Base-by-base conservation (phyloP, 805 yeast species). In the Sungouiella blattae region DNA sequence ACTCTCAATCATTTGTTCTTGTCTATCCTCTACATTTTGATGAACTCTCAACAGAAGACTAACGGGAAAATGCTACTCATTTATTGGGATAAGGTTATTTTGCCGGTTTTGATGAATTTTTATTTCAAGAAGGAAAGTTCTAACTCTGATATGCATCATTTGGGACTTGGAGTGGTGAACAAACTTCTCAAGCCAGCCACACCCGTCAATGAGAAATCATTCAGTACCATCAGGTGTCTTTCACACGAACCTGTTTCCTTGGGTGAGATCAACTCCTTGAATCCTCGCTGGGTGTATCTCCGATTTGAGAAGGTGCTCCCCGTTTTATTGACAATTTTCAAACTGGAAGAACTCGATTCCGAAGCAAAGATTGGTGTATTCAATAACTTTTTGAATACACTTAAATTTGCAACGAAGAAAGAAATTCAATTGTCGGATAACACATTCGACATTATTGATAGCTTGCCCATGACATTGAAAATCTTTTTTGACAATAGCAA, bases 31-130 rank as follows among this genome's bases (percentile, higher is more conserved):
- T 60, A 60, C 43, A 44, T 51, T 22, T 42, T 59, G 30, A 32
- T 60, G 11, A 46, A 57, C 41, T 40, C 39, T 39, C 46, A 32
- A 6, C 34, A 41, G 11, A 52, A 44, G 31, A 37, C 45, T 11
- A 37, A 44, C 23, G 37, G 50, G 3, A 60, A 57, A 35, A 53
- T 57, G 37, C 36, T 61, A 23, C 57, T 57, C 30, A 40, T 61
- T 6, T 57, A 59, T 26, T 67, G 72, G 72, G 71, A 66, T 33
- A 54, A 53, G 25, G 45, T 67, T 4, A 40, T 67, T 8, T 60
- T 53, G 25, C 63, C 64, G 1, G 45, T 62, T 1, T 44, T 67
- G 18, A 16, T 46, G 6, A 53, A 49, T 26, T 59, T 67, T 33
- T 66, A 64, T 31, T 65, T 66, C 51, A 57, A 52, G 17, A 53